Conservation (phyloP, 192 early-diverging fungal genomes). For the Backusella macrospora region DNA sequence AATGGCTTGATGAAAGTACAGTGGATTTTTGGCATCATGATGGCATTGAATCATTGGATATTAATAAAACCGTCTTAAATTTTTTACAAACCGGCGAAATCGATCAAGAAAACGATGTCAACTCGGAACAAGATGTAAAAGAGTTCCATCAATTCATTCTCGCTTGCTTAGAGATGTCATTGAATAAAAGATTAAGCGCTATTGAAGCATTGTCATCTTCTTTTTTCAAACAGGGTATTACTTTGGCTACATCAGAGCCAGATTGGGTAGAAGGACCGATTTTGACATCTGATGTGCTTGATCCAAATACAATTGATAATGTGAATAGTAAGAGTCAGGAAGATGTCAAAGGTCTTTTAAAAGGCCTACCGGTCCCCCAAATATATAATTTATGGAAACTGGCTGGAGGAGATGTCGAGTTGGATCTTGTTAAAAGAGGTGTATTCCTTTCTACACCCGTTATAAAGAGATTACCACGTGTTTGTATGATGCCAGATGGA, state of each 20-base stretch:
- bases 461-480: constrained; percentile 55
- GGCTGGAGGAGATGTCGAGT: constrained; percentile 65
- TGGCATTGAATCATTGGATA: constrained; percentile 40
- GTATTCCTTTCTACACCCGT: constrained; percentile 53
- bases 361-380: constrained; percentile 50
- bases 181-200: constrained; percentile 23
- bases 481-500: constrained; percentile 44
- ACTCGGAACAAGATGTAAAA: constrained; percentile 15
- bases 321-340: constrained; percentile 13
- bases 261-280: constrained; percentile 39
- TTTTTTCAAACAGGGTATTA: constrained; percentile 25
- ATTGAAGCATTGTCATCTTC: constrained; percentile 40
- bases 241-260: constrained; percentile 15
- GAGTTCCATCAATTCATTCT: constrained; percentile 34
- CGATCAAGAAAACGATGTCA: background rate
- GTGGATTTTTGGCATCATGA: constrained; percentile 41
- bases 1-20: constrained; percentile 31
- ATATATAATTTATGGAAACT: constrained; percentile 69
- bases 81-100: constrained; percentile 41
- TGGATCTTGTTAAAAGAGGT: constrained; percentile 52
- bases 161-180: constrained; percentile 33
- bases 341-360: constrained; percentile 17
- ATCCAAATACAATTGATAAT: constrained; percentile 41
- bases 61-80: constrained; percentile 43
- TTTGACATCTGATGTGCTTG: constrained; percentile 45